Conservation (phyloP, 495 filamentous ascomycete genomes). For the Penicillium angulare region DNA sequence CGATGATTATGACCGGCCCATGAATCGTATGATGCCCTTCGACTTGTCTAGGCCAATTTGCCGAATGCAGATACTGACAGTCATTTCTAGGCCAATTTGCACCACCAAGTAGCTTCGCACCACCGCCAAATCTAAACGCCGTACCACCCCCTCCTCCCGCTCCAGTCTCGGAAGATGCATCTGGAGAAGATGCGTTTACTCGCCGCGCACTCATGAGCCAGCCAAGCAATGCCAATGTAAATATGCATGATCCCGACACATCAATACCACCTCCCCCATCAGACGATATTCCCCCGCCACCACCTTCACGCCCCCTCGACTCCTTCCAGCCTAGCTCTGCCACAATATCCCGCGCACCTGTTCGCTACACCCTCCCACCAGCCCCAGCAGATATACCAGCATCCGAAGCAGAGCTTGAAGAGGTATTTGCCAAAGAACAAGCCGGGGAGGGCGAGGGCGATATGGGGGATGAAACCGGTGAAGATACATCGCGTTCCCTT, state of each 20-base stretch:
- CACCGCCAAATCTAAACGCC: slow-evolving; percentile 57
- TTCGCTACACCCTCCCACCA: slow-evolving; percentile 73
- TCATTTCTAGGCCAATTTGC: slow-evolving; percentile 61
- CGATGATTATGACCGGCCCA: slow-evolving; percentile 52
- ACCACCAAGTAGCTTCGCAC: slow-evolving; percentile 71
- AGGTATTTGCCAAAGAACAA: slow-evolving; percentile 51
- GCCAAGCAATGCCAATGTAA: slow-evolving; percentile 5
- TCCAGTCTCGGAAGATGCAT: slow-evolving; percentile 51
- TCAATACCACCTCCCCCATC: slow-evolving; percentile 35
- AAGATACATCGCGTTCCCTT: slow-evolving; percentile 57
- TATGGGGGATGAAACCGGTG: slow-evolving; percentile 37
- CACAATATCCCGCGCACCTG: slow-evolving; percentile 81
- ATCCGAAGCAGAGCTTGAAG: slow-evolving; percentile 55
- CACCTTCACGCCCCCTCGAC: slow-evolving; percentile 33
- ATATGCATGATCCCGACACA: slow-evolving; percentile 14
- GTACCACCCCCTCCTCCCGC: slow-evolving; percentile 33
- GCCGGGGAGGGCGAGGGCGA: slow-evolving; percentile 23
- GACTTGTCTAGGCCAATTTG: background rate
- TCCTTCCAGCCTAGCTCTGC: slow-evolving; percentile 42
- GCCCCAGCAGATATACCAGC: slow-evolving; percentile 55
- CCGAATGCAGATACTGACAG: background rate
- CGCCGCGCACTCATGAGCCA: slow-evolving; percentile 56
- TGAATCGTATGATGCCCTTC: slow-evolving; percentile 45
- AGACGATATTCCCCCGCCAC: slow-evolving; percentile 39
- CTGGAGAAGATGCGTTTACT: slow-evolving; percentile 70